Conservation (phyloP, 306 rosid species). For the Arachis stenosperma region DNA sequence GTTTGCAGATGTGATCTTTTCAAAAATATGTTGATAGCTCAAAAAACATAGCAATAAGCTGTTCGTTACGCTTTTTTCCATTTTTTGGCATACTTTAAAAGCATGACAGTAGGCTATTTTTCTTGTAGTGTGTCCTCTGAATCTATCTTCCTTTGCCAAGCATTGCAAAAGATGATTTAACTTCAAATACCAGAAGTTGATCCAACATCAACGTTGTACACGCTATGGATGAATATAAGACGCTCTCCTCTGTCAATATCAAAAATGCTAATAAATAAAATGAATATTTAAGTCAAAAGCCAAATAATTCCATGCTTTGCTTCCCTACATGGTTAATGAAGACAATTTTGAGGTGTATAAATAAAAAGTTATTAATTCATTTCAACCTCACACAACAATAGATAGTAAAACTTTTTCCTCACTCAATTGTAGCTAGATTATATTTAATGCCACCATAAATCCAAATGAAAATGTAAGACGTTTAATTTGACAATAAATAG, state of each 20-base stretch:
- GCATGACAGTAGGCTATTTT: no score
- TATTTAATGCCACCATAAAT: conserved; percentile 2
- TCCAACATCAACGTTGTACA: conserved; percentile 39
- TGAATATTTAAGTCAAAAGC: conserved; percentile 17
- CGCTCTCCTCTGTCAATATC: conserved; percentile 59
- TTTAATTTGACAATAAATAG: conserved; percentile 23
- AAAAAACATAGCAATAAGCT: no score
- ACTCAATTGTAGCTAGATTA: not conserved
- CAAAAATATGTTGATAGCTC: no score
- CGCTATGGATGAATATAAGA: conserved; percentile 63
- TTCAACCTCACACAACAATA: conserved; percentile 1
- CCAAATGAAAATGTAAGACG: not conserved
- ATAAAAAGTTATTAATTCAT: conserved; percentile 3
- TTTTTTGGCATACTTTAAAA: no score
- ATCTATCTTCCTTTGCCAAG: no score
- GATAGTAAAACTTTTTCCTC: conserved; percentile 11
- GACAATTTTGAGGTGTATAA: not conserved
- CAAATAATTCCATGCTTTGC: conserved; percentile 6
- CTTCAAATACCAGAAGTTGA: conserved; percentile 35
- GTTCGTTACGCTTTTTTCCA: no score
- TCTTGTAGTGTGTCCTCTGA: no score
- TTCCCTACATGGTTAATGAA: not conserved
- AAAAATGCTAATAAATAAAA: conserved; percentile 34
- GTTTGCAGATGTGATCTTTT: no score
- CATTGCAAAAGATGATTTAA: no score